Conservation (phyloP, 305 asterid species). For the Caryopteris hybrid region DNA sequence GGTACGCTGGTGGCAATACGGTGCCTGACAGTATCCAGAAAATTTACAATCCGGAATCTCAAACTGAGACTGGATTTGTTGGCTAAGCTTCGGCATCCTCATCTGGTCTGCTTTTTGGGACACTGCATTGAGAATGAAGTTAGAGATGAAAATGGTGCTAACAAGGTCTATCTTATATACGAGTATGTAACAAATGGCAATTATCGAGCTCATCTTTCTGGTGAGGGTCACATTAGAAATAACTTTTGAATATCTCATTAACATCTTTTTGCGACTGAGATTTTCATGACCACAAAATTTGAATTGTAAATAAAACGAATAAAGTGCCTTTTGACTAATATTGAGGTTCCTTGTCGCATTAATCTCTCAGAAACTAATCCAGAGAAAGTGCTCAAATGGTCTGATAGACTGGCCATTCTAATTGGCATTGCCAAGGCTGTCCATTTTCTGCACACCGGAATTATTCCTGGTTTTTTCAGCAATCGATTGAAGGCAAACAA, state of each 20-base stretch:
- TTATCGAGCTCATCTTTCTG: slow-evolving; percentile 51
- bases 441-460: slow-evolving; percentile 72
- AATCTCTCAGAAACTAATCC: slow-evolving; percentile 39
- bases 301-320: too few species aligned
- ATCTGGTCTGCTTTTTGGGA: slow-evolving; percentile 68
- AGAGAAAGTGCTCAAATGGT: slow-evolving; percentile 55
- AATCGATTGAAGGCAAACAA: slow-evolving; percentile 54
- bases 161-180: slow-evolving; percentile 51
- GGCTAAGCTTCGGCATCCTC: slow-evolving; percentile 61
- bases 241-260: too few species aligned
- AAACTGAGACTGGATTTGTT: slow-evolving; percentile 61
- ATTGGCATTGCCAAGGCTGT: slow-evolving; percentile 68
- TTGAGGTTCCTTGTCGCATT: background rate
- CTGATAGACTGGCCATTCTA: slow-evolving; percentile 54
- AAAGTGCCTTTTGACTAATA: background rate
- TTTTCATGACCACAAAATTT: background rate
- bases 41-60: slow-evolving; percentile 53
- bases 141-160: slow-evolving; percentile 32
- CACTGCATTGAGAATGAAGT: slow-evolving; percentile 53
- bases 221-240: slow-evolving; percentile 23
- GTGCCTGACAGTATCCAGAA: slow-evolving; percentile 44
- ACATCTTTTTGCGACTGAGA: background rate
- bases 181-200: slow-evolving; percentile 50
- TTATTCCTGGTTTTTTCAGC: slow-evolving; percentile 61
- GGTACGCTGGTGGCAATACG: slow-evolving; percentile 46